A percentile compares a stretch with the other conserved stretches of the same genome.
These are phyloP conservation scores for Beauveria sp. DNA, from an alignment of 2,329 filamentous ascomycete genomes.

Conservation along the genomic window DNA sequence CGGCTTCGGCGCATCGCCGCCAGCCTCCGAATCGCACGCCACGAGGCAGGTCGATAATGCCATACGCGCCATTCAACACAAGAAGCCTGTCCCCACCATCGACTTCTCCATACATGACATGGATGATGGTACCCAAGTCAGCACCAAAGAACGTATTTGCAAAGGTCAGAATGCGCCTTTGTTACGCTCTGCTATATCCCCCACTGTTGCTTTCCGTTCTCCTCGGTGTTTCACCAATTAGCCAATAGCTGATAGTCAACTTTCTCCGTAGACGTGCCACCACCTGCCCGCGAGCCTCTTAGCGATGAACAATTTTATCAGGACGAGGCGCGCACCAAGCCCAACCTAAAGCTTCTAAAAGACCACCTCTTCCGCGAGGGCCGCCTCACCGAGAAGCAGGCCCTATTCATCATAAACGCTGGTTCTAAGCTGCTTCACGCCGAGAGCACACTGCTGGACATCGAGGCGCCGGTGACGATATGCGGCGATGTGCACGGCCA, in stretches of 20 bases:
- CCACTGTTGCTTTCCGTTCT: background rate
- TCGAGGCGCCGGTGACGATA: constrained; percentile 98
- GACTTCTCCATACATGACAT: constrained; percentile 98
- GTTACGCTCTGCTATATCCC: background rate
- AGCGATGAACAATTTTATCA: constrained; percentile 93
- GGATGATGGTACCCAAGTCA: constrained; percentile 95
- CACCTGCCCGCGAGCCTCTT: constrained; percentile 85
- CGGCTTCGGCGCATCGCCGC: constrained; percentile 33
- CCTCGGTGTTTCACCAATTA: background rate
- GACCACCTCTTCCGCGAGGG: constrained; percentile 98
- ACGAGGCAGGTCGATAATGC: constrained; percentile 73
- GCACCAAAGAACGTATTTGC: constrained; percentile 89
- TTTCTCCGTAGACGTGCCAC: constrained; percentile 73
- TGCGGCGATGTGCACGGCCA: constrained; percentile 98
- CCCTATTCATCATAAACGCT: constrained; percentile 84
- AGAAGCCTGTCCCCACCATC: constrained; percentile 94
- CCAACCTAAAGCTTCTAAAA: constrained; percentile 89
- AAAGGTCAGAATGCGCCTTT: constrained; percentile 62
- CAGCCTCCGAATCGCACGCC: constrained; percentile 36
- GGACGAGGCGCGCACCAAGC: constrained; percentile 76
- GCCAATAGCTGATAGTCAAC: constrained; percentile 1
- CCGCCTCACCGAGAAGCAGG: constrained; percentile 93
- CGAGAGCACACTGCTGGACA: constrained; percentile 94
- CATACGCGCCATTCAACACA: constrained; percentile 83
- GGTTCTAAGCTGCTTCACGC: constrained; percentile 80